These are phyloP conservation scores for Balamuthia mandrillaris DNA, from an alignment of 208 protist species.

Conservation along the genomic window DNA sequence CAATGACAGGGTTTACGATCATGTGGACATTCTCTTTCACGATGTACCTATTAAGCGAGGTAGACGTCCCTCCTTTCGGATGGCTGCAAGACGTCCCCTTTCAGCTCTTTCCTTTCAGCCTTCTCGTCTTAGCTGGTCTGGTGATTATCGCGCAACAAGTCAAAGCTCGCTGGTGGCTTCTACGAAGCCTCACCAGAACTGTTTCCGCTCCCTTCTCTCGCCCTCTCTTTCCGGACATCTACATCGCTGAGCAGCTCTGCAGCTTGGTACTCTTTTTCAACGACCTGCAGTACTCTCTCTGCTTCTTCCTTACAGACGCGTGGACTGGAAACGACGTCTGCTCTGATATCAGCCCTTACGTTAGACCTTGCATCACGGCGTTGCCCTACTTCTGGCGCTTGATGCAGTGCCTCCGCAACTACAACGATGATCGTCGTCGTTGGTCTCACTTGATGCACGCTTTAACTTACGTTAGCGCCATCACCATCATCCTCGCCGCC, in stretches of 20 bases:
- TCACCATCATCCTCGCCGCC: neutral
- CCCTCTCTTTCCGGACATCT: slow-evolving; percentile 69
- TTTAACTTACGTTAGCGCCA: neutral
- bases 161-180: neutral
- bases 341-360: neutral
- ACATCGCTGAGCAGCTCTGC: slow-evolving; percentile 62
- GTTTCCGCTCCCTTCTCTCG: no score
- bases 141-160: neutral
- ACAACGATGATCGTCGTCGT: slow-evolving; percentile 44
- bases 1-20: slow-evolving; percentile 9
- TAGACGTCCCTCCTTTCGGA: neutral
- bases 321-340: neutral
- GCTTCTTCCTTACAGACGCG: slow-evolving; percentile 49
- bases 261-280: slow-evolving; percentile 48
- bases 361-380: neutral
- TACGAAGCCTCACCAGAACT: no score
- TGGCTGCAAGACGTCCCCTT: neutral
- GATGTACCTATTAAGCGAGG: neutral
- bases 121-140: neutral
- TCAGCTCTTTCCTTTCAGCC: neutral
- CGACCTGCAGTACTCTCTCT: slow-evolving; percentile 52
- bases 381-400: slow-evolving; percentile 53
- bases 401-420: slow-evolving; percentile 66
- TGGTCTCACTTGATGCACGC: slow-evolving; percentile 56
- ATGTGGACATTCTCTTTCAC: neutral